Conservation (phyloP, 176 grass and related monocot species). For the Phoenix roebelenii region DNA sequence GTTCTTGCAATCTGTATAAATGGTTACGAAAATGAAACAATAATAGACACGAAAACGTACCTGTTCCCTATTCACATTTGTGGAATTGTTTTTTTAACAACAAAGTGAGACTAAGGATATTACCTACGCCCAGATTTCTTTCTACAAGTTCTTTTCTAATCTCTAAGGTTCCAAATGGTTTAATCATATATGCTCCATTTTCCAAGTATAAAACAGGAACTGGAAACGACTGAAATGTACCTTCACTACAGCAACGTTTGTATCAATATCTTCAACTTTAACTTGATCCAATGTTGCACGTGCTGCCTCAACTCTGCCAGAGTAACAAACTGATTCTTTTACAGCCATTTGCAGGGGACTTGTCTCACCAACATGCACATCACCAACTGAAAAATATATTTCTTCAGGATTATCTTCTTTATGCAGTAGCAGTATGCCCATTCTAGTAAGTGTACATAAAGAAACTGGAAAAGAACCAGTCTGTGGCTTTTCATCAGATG, state of each 20-base stretch:
- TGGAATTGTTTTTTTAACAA: too few species aligned
- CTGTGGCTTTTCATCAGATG: slow-evolving; percentile 24
- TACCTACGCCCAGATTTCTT: too few species aligned
- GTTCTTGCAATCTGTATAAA: too few species aligned
- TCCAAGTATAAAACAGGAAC: not conserved
- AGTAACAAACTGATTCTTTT: slow-evolving; percentile 57
- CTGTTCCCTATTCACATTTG: too few species aligned
- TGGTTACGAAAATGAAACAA: too few species aligned
- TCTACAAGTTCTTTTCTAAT: too few species aligned
- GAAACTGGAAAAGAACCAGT: slow-evolving; percentile 52
- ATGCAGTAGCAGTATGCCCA: slow-evolving; percentile 47
- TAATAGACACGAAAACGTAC: too few species aligned
- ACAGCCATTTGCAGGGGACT: slow-evolving; percentile 63
- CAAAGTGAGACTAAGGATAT: too few species aligned
- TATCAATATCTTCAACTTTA: slow-evolving; percentile 78
- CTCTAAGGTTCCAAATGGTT: too few species aligned
- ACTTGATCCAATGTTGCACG: slow-evolving; percentile 67
- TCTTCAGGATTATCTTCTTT: slow-evolving; percentile 34
- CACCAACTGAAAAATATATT: slow-evolving; percentile 27
- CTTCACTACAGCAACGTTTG: slow-evolving; percentile 75
- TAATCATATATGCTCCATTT: too few species aligned
- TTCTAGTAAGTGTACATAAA: slow-evolving; percentile 38
- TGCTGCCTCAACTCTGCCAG: slow-evolving; percentile 51
- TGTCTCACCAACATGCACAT: slow-evolving; percentile 48
- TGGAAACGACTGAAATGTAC: slow-evolving; percentile 15